Percentiles rank a stretch among this genome's conserved stretches.
These are phyloP conservation scores for Kuraishia ogatae DNA, from an alignment of 805 yeast species.

Conservation along the genomic window DNA sequence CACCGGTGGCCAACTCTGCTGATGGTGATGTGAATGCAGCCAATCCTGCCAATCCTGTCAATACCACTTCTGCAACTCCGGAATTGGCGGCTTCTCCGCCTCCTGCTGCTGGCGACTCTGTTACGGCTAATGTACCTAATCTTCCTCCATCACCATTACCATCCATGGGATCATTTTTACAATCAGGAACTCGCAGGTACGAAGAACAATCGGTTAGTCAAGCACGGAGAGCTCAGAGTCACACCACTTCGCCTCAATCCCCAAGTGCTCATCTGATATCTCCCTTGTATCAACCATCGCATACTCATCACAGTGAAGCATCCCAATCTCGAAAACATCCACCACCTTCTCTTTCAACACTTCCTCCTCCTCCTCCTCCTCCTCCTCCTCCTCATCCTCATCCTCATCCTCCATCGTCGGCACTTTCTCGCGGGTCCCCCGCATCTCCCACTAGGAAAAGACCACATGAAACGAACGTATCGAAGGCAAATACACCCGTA, in stretches of 20 bases:
- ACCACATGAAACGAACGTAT: no score
- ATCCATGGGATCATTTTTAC: neutral
- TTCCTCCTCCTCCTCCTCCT: neutral
- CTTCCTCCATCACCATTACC: conserved; percentile 1
- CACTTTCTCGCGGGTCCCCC: neutral
- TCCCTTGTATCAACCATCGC: neutral
- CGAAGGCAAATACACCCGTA: no score
- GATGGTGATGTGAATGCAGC: no score
- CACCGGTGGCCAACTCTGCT: neutral
- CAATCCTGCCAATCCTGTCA: no score
- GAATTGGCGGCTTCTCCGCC: no score
- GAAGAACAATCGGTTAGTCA: neutral
- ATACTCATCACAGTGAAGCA: neutral
- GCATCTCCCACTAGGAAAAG: neutral
- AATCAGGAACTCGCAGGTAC: neutral
- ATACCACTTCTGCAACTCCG: no score
- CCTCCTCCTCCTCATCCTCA: neutral
- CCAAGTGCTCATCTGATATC: neutral
- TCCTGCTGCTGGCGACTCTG: no score
- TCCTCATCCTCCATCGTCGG: neutral
- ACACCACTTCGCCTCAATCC: neutral
- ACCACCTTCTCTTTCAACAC: neutral
- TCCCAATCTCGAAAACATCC: neutral
- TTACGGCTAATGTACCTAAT: no score
- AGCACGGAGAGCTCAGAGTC: neutral